These are phyloP conservation scores for Globisporangium paroecandrum DNA, from an alignment of 352 stramenopile genomes.

Conservation along the genomic window DNA sequence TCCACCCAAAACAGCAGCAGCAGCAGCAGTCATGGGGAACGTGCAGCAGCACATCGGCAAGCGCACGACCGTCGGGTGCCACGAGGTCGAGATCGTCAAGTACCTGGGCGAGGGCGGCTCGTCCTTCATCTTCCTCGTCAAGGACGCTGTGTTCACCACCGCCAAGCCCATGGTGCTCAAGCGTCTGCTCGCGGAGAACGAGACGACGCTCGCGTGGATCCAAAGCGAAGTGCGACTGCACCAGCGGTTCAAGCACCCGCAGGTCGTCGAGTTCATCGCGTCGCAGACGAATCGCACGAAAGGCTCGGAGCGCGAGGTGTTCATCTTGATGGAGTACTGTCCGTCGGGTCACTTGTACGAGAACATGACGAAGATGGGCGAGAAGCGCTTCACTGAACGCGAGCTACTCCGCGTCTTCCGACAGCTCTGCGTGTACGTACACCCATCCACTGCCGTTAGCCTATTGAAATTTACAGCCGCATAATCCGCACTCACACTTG, in stretches of 20 bases:
- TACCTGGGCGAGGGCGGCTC: conserved; percentile 75
- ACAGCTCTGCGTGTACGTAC: conserved; percentile 68
- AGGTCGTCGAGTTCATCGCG: conserved; percentile 67
- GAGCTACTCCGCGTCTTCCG: conserved; percentile 66
- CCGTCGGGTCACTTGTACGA: conserved; percentile 91
- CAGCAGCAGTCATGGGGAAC: conserved; percentile 54
- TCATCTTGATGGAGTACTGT: conserved; percentile 97
- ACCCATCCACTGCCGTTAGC: not conserved
- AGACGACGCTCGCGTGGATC: conserved; percentile 55
- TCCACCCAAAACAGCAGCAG: not conserved
- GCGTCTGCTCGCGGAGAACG: conserved; percentile 66
- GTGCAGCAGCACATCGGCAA: conserved; percentile 80
- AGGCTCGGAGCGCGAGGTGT: conserved; percentile 77
- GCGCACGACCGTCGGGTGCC: conserved; percentile 51
- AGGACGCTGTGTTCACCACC: conserved; percentile 37
- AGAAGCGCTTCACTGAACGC: conserved; percentile 60
- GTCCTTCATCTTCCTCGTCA: conserved; percentile 83
- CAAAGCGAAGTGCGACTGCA: conserved; percentile 75
- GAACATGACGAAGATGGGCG: conserved; percentile 88
- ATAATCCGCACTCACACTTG: not conserved
- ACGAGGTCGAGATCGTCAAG: conserved; percentile 68
- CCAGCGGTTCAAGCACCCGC: conserved; percentile 58
- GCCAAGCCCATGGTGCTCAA: conserved; percentile 63
- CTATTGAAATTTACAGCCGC: not conserved
- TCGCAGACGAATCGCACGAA: conserved; percentile 42